Evolutionary conservation across 2,329 filamentous ascomycete species (phyloP).

Genomic region (Paracorniculantispora psalliotae): DNA sequence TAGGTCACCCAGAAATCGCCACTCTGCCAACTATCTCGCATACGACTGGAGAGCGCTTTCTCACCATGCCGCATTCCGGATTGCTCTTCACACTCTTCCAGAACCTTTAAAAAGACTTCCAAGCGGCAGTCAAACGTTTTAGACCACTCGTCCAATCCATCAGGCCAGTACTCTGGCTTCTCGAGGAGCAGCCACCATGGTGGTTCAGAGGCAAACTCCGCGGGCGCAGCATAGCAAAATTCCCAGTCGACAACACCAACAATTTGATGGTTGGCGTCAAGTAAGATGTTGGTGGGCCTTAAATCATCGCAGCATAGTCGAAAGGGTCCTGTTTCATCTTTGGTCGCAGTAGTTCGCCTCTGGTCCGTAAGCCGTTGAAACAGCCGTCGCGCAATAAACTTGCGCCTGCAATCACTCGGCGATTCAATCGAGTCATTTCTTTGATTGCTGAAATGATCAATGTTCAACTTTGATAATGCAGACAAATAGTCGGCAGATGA

Average conservation of each 20-base stretch:
- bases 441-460: not conserved
- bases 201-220: not conserved
- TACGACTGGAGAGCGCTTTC: not conserved
- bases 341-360: no score
- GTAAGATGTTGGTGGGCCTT: not conserved
- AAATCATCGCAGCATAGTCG: not conserved
- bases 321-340: not conserved
- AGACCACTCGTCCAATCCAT: not conserved
- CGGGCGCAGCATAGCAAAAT: not conserved
- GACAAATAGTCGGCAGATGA: not conserved
- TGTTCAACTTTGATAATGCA: not conserved
- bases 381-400: not conserved
- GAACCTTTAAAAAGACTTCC: not conserved
- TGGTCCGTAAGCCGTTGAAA: not conserved
- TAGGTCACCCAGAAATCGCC: not conserved
- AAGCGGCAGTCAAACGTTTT: not conserved
- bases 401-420: not conserved
- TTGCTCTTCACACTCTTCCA: not conserved
- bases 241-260: not conserved
- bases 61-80: not conserved
- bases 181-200: constrained; percentile 5
- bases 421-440: not conserved
- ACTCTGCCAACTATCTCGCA: not conserved
- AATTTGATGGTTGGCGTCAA: not conserved
- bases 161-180: not conserved